Evolutionary conservation across 345 rosid genomes (phyloP).

Genomic region (Gynandropsis gynandra): DNA sequence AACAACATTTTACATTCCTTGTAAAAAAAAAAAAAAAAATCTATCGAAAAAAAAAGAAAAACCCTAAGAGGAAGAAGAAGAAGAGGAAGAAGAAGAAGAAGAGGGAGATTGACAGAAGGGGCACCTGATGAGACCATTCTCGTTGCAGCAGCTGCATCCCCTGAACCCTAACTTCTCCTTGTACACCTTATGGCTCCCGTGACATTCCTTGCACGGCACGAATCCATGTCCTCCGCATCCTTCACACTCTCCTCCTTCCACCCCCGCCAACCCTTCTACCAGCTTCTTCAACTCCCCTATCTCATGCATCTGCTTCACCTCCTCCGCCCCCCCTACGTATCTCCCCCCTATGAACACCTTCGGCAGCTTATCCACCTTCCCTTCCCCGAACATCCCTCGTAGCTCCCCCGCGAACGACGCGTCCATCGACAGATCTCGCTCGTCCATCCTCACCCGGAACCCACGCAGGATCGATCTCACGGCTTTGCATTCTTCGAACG

Average conservation of each 20-base stretch:
- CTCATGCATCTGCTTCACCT: slow-evolving; percentile 67
- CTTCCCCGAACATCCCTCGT: slow-evolving; percentile 25
- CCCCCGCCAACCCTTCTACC: slow-evolving; percentile 48
- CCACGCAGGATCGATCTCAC: slow-evolving; percentile 63
- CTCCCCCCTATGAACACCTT: slow-evolving; percentile 75
- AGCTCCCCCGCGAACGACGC: slow-evolving; percentile 50
- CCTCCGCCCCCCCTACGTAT: slow-evolving; percentile 85
- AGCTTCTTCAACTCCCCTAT: slow-evolving; percentile 79
- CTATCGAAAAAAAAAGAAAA: too few species aligned
- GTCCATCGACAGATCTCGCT: slow-evolving; percentile 88
- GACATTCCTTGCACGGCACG: slow-evolving; percentile 51
- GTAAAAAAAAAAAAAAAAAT: too few species aligned
- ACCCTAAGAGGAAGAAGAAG: too few species aligned
- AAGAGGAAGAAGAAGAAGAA: neutral
- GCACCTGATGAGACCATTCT: slow-evolving; percentile 90
- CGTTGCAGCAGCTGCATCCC: slow-evolving; percentile 63
- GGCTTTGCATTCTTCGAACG: slow-evolving; percentile 62
- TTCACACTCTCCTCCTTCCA: slow-evolving; percentile 44
- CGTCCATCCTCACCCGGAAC: slow-evolving; percentile 63
- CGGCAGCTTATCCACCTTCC: slow-evolving; percentile 36
- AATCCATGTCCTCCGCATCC: slow-evolving; percentile 65
- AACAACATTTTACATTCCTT: too few species aligned
- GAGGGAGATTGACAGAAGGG: slow-evolving; percentile 54
- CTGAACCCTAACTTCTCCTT: slow-evolving; percentile 56
- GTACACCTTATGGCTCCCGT: slow-evolving; percentile 80